These are phyloP conservation scores for Naegleria fowleri DNA, from an alignment of 208 protist species.

Conservation along the genomic window DNA sequence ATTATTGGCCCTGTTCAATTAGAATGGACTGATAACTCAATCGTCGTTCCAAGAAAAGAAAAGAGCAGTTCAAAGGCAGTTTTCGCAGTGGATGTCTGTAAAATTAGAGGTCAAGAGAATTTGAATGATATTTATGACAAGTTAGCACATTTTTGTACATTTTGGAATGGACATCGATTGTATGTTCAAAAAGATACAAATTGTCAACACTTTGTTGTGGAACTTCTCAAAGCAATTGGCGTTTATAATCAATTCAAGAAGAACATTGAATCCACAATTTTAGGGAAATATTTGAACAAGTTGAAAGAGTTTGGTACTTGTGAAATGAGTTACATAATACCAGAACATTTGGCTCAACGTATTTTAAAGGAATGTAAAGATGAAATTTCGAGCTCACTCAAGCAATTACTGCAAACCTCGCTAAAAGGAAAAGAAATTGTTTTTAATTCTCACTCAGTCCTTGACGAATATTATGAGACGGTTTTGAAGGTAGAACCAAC, in stretches of 20 bases:
- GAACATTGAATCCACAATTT: background rate
- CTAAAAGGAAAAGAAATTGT: background rate
- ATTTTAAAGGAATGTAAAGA: background rate
- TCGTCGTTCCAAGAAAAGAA: background rate
- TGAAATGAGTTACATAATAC: background rate
- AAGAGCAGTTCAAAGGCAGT: background rate
- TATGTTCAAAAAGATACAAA: background rate
- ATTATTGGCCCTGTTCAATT: background rate
- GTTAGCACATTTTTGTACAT: background rate
- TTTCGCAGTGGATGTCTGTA: background rate
- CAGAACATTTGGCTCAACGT: background rate
- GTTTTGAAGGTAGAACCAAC: background rate
- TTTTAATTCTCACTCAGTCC: background rate
- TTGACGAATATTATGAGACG: background rate
- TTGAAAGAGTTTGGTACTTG: background rate
- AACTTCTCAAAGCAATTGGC: background rate
- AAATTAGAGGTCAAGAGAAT: slow-evolving; percentile 1
- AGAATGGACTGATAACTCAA: background rate
- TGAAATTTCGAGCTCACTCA: background rate
- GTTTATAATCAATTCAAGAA: background rate
- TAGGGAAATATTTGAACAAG: background rate
- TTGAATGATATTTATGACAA: background rate
- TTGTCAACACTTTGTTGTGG: background rate
- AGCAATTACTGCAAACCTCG: background rate
- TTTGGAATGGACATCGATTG: background rate